Evolutionary conservation across 2,329 filamentous ascomycete genomes (phyloP), one percentile per base, ranked within the genome.

Genomic region (Myriosclerotinia curreyana): DNA sequence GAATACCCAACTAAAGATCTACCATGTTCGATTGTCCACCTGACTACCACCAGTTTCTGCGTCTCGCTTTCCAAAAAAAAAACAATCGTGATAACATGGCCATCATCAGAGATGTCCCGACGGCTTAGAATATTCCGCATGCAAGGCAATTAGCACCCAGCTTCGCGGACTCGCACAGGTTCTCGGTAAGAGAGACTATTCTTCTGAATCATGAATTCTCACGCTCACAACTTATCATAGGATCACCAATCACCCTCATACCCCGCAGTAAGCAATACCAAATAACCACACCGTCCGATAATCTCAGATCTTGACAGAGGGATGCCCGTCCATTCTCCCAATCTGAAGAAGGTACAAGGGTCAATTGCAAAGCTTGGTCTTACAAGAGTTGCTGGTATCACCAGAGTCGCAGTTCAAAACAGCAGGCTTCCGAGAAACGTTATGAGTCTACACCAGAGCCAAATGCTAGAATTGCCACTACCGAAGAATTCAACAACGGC

Each of bases 281-380:
- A 20, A 22, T 11, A 48, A n/a, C 9, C 9, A 4, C 9, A 48
- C n/a, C 20, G 3, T 8, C 17, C n/a, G 8, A 11, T 2, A 20
- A 22, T 12, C 12, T 11, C 4, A 22, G n/a, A 22, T 12, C 20
- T 22, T 8, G 3, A 11, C 8, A 8, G 8, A 48, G 44, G 2
- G 0, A 46, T 17, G 22, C 44, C n/a, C n/a, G 8, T 11, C 7
- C 93, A 98, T 86, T 96, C 92, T 77, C 92, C 95, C 80, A 98
- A 98, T 83, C 96, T 99, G 90, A 99, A 99, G 91, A 99, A 99
- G 89, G 95, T 95, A 75, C 90, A 95, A 82, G 99, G 99, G 87
- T 92, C 93, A 76, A 96, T 99, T 78, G 91, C 92, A 80, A 99
- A 99, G 88, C 88, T 98, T 77, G 92, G 96, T 78, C 83, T 99